Percentiles rank a stretch among this genome's conserved stretches.
Evolutionary conservation across 2,329 filamentous ascomycete species (phyloP).

Genomic region (Talaromyces atroroseus): DNA sequence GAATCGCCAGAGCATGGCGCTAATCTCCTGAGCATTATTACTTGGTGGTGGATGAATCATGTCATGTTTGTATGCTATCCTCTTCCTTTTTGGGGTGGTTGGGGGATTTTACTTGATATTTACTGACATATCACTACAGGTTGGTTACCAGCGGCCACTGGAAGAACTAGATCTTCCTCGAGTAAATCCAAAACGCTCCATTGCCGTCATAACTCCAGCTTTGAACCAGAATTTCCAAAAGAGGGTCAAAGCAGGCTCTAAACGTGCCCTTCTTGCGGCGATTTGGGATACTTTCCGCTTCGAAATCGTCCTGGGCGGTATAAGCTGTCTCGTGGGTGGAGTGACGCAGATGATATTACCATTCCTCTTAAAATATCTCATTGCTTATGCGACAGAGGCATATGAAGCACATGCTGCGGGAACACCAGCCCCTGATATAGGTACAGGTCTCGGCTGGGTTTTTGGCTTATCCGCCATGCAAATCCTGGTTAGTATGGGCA

Average conservation of each 20-base stretch:
- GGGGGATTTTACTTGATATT: neutral
- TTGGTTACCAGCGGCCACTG: slow-evolving; percentile 74
- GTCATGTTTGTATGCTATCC: slow-evolving; percentile 62
- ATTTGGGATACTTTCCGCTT: slow-evolving; percentile 75
- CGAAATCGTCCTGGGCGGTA: slow-evolving; percentile 75
- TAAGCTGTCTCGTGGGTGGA: slow-evolving; percentile 64
- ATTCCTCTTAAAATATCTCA: slow-evolving; percentile 78
- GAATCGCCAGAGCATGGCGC: slow-evolving; percentile 65
- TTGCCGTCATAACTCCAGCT: slow-evolving; percentile 60
- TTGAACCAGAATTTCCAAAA: slow-evolving; percentile 63
- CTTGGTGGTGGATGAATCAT: slow-evolving; percentile 81
- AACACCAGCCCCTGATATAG: slow-evolving; percentile 58
- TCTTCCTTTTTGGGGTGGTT: neutral
- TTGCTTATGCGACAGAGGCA: slow-evolving; percentile 72
- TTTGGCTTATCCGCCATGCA: slow-evolving; percentile 80
- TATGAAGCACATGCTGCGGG: slow-evolving; percentile 55
- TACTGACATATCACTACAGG: slow-evolving; percentile 36
- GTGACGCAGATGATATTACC: slow-evolving; percentile 71
- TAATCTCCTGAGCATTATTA: slow-evolving; percentile 64
- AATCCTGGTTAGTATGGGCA: slow-evolving; percentile 68
- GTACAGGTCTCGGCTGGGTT: slow-evolving; percentile 69
- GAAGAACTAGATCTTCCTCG: slow-evolving; percentile 76
- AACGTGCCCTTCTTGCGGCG: slow-evolving; percentile 68
- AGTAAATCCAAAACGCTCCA: slow-evolving; percentile 70
- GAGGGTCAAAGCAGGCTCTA: slow-evolving; percentile 59